These are phyloP conservation scores for Teratosphaeria gauchensis DNA, from an alignment of 2,329 filamentous ascomycete genomes.

Conservation along the genomic window DNA sequence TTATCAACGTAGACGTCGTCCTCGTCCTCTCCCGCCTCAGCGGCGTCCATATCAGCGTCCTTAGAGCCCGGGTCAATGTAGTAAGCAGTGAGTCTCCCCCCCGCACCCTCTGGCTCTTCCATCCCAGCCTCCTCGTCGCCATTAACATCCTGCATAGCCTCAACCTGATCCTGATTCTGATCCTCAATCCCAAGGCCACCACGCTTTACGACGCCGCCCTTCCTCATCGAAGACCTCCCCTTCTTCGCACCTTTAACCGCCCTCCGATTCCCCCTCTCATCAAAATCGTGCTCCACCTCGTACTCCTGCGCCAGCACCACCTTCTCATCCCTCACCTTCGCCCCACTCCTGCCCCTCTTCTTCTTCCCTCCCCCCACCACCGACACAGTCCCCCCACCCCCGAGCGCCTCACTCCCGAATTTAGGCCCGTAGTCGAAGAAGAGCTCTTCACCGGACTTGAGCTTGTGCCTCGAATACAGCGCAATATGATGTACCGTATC, in stretches of 20 bases:
- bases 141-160: constrained; percentile 1
- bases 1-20: not conserved
- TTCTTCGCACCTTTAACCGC: constrained; percentile 7
- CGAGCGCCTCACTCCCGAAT: constrained; percentile 19
- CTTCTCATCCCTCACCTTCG: constrained; percentile 14
- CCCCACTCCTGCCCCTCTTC: constrained; percentile 9
- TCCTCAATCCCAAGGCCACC: too few relatives aligned
- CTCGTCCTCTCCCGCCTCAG: not conserved
- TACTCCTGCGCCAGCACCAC: constrained; percentile 12
- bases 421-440: constrained; percentile 65
- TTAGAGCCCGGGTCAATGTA: not conserved
- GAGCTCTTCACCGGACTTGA: constrained; percentile 64
- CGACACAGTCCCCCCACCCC: too few relatives aligned
- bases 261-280: constrained; percentile 11
- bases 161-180: too few relatives aligned
- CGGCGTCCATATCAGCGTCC: not conserved
- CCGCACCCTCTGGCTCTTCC: not conserved
- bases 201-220: too few relatives aligned
- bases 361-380: not conserved
- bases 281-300: constrained; percentile 13
- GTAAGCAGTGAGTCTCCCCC: not conserved
- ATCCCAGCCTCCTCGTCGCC: constrained; percentile 6
- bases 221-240: not conserved
- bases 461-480: constrained; percentile 57
- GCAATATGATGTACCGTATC: constrained; percentile 67